Conservation (phyloP, 495 filamentous ascomycete species). For the Bathelium albidoporum region DNA sequence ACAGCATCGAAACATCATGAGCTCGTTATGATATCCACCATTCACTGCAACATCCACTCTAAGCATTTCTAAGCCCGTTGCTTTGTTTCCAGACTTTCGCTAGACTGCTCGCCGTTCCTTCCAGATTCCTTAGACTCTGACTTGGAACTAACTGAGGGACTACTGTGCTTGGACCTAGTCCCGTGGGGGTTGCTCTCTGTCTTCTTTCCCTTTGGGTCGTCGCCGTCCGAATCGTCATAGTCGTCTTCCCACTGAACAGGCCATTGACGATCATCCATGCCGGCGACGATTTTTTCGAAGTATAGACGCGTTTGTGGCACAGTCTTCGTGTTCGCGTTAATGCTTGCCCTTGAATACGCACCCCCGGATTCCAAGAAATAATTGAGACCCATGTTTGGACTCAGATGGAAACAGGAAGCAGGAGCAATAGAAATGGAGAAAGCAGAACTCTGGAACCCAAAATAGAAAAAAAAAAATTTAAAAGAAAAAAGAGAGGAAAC, state of each 20-base stretch:
- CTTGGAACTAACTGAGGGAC: not conserved
- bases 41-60: too few relatives aligned
- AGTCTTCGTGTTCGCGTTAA: conserved; percentile 16
- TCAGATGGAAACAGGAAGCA: not conserved
- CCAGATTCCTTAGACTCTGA: not conserved
- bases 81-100: not conserved
- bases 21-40: too few relatives aligned
- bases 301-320: conserved; percentile 30
- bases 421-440: not conserved
- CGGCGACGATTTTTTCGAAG: conserved; percentile 24
- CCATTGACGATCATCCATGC: conserved; percentile 9
- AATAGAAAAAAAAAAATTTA: not conserved
- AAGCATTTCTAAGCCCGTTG: not conserved
- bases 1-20: too few relatives aligned
- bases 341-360: not conserved
- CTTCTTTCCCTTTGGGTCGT: conserved; percentile 10
- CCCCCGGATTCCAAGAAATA: not conserved
- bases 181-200: conserved; percentile 10
- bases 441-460: too few relatives aligned
- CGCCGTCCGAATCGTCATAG: conserved; percentile 11
- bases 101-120: not conserved
- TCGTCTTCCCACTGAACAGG: conserved; percentile 3
- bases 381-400: too few relatives aligned
- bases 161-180: conserved; percentile 1
- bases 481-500: not conserved